phyloP scores from a whole-genome alignment of 768 basidiomycete genomes.

The Lactarius sp. region DNA sequence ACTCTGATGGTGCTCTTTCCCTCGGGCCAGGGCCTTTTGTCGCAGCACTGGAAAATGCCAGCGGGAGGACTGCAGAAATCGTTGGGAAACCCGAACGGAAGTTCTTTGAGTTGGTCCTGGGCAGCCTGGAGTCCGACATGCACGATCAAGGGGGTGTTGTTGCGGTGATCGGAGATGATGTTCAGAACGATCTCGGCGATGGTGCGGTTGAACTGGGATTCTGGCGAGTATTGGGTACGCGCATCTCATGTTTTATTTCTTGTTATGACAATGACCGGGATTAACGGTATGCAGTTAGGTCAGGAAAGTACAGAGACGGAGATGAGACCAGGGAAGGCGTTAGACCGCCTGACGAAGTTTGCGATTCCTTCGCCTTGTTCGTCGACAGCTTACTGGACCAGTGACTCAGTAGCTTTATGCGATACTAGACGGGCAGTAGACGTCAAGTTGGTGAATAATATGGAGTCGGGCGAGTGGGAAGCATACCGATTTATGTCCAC shows the following conservation, averaged over 20 bases:
- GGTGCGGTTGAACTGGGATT: slow-evolving; percentile 58
- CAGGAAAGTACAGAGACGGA: slow-evolving; percentile 63
- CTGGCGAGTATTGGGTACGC: slow-evolving; percentile 58
- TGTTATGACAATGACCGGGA: slow-evolving; percentile 11
- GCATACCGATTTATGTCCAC: slow-evolving; percentile 38
- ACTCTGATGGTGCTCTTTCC: slow-evolving; percentile 45
- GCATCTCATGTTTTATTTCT: slow-evolving; percentile 1
- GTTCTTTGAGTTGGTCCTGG: slow-evolving; percentile 58
- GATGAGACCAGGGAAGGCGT: slow-evolving; percentile 44
- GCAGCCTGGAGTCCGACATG: slow-evolving; percentile 35
- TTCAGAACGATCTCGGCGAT: slow-evolving; percentile 56
- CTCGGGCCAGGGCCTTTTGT: slow-evolving; percentile 72
- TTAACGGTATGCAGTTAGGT: slow-evolving; percentile 42
- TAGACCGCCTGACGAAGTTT: slow-evolving; percentile 48
- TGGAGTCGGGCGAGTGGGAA: slow-evolving; percentile 4
- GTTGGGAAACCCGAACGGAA: slow-evolving; percentile 59
- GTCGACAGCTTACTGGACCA: slow-evolving; percentile 41
- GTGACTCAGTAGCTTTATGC: slow-evolving; percentile 4
- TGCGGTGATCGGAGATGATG: slow-evolving; percentile 64
- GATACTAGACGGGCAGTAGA: slow-evolving; percentile 7
- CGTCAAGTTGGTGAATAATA: slow-evolving; percentile 9
- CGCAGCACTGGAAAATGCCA: slow-evolving; percentile 52
- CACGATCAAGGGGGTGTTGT: slow-evolving; percentile 32
- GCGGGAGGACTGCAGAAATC: slow-evolving; percentile 43
- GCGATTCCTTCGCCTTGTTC: slow-evolving; percentile 49